These are phyloP conservation scores for Aspergillus cejpii DNA, from an alignment of 2,329 filamentous ascomycete genomes.

Conservation along the genomic window DNA sequence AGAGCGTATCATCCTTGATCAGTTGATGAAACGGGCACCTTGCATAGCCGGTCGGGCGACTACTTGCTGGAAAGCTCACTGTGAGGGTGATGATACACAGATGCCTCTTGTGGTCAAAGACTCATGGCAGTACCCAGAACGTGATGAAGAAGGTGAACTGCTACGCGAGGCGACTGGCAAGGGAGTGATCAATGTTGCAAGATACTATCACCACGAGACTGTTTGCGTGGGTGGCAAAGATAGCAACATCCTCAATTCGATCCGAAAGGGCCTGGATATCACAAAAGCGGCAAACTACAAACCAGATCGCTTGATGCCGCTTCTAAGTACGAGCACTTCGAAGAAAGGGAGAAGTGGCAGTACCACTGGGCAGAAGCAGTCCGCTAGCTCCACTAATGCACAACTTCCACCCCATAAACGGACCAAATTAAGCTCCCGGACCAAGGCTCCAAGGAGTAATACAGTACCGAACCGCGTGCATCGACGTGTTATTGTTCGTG, in stretches of 20 bases:
- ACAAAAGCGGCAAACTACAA: background rate
- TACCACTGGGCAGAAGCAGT: constrained; percentile 12
- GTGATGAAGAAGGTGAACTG: constrained; percentile 23
- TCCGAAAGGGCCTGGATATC: constrained; percentile 1
- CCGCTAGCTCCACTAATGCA: constrained; percentile 15
- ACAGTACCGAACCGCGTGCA: constrained; percentile 35
- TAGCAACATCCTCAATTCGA: background rate
- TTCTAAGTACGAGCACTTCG: no score
- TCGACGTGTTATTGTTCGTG: constrained; percentile 37
- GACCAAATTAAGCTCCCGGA: constrained; percentile 9
- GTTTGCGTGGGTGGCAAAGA: background rate
- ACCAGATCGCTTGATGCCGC: no score
- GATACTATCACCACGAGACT: constrained; percentile 21
- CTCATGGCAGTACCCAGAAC: constrained; percentile 25
- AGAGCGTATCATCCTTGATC: constrained; percentile 39
- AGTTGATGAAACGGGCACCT: constrained; percentile 26
- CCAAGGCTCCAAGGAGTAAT: background rate
- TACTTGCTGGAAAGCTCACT: constrained; percentile 44
- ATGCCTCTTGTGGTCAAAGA: constrained; percentile 36
- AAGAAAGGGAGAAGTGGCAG: background rate
- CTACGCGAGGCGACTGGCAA: constrained; percentile 18
- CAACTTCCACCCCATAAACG: constrained; percentile 16
- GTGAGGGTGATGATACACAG: constrained; percentile 23
- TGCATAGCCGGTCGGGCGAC: constrained; percentile 38
- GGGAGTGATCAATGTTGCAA: constrained; percentile 21